Conservation (phyloP, 1,139 yeast species). For the Meyerozyma guilliermondii region DNA sequence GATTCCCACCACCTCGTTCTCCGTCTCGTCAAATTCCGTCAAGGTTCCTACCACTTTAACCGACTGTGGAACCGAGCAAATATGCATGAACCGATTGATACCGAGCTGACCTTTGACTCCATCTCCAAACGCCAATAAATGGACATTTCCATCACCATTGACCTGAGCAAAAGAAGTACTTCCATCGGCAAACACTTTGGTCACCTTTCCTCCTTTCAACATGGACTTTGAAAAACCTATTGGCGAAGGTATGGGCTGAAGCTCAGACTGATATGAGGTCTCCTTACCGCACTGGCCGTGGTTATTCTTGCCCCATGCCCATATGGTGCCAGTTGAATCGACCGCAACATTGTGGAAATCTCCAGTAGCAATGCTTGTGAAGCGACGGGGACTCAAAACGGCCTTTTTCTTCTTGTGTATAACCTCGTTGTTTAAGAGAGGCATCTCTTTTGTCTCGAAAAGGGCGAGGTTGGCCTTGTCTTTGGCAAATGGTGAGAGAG, state of each 20-base stretch:
- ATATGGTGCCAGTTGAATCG: conserved; percentile 58
- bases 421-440: conserved; percentile 33
- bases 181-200: conserved; percentile 61
- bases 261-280: conserved; percentile 59
- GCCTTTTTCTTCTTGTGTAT: conserved; percentile 15
- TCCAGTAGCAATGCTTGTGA: conserved; percentile 67
- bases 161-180: conserved; percentile 58
- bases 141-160: conserved; percentile 18
- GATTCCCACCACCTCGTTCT: conserved; percentile 32
- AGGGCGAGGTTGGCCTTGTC: conserved; percentile 24
- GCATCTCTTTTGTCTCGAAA: conserved; percentile 21
- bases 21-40: conserved; percentile 36
- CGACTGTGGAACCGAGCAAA: conserved; percentile 61
- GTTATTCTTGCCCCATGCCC: conserved; percentile 81
- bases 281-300: conserved; percentile 82
- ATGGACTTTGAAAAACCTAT: conserved; percentile 14
- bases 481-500: conserved; percentile 54
- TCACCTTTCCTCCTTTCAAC: conserved; percentile 18
- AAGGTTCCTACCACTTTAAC: conserved; percentile 48
- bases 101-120: conserved; percentile 91
- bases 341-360: conserved; percentile 64
- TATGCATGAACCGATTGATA: conserved; percentile 67
- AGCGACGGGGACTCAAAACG: conserved; percentile 34
- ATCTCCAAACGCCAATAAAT: conserved; percentile 66
- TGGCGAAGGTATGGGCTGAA: conserved; percentile 63